These are phyloP conservation scores for Centaurea solstitialis DNA, from an alignment of 129 eudicot species.

Conservation along the genomic window DNA sequence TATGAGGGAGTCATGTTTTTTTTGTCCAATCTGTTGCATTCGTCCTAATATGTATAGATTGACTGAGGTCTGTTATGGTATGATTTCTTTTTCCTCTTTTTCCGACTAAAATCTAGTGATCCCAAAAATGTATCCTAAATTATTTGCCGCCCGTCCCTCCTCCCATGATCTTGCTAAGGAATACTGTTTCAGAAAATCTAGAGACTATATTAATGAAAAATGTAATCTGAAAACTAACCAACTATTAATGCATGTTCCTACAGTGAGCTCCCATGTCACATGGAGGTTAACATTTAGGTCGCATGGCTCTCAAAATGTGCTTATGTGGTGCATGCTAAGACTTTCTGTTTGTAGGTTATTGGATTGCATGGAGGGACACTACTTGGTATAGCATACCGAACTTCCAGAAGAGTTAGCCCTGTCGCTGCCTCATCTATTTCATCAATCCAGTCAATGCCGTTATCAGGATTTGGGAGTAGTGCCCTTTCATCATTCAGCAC, in stretches of 20 bases:
- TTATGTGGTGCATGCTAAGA: neutral
- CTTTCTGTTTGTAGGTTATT: conserved; percentile 46
- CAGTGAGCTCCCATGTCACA: neutral
- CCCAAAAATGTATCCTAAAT: neutral
- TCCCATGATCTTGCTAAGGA: neutral
- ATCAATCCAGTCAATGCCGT: conserved; percentile 90
- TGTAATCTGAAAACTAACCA: neutral
- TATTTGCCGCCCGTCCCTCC: neutral
- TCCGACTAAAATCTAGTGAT: neutral
- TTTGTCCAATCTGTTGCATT: neutral
- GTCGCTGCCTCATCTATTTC: conserved; percentile 92
- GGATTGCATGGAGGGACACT: conserved; percentile 97
- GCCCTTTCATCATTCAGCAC: conserved; percentile 73
- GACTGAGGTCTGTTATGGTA: neutral
- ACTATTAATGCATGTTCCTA: neutral
- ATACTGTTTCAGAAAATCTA: neutral
- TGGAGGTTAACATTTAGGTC: neutral
- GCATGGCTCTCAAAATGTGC: neutral
- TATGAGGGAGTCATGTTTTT: neutral
- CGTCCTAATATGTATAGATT: neutral
- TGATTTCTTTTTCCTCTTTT: neutral
- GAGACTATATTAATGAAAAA: neutral
- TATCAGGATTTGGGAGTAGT: conserved; percentile 74
- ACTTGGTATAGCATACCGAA: conserved; percentile 89
- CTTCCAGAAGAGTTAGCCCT: conserved; percentile 83